Percentiles rank a stretch among this genome's conserved stretches.
Conservation (phyloP, 2,329 filamentous ascomycete genomes). For the Gremmenia infestans region DNA sequence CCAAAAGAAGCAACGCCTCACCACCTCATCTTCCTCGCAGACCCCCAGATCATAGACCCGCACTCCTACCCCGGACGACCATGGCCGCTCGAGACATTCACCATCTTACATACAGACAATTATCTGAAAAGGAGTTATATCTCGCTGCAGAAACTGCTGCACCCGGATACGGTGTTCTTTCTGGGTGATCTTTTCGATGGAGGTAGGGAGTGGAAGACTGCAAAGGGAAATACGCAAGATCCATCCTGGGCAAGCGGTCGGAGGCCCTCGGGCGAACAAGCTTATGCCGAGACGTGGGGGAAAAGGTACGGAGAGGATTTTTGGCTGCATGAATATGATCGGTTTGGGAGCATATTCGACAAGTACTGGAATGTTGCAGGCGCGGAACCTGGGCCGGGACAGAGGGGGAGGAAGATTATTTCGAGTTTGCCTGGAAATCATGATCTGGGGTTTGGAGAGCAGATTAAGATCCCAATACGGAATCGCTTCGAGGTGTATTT, state of each 20-base stretch:
- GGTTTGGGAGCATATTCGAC: slow-evolving; percentile 85
- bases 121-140: slow-evolving; percentile 81
- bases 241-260: slow-evolving; percentile 51
- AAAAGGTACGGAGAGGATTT: slow-evolving; percentile 73
- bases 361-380: slow-evolving; percentile 59
- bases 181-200: slow-evolving; percentile 94
- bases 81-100: slow-evolving; percentile 64
- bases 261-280: slow-evolving; percentile 47
- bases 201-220: slow-evolving; percentile 87
- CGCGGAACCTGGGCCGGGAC: slow-evolving; percentile 48
- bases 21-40: slow-evolving; percentile 62
- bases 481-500: slow-evolving; percentile 85
- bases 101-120: slow-evolving; percentile 75
- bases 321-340: slow-evolving; percentile 81
- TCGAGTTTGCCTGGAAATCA: slow-evolving; percentile 90
- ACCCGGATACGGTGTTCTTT: slow-evolving; percentile 87
- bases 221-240: slow-evolving; percentile 53
- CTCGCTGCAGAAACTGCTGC: slow-evolving; percentile 68
- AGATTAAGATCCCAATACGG: slow-evolving; percentile 74
- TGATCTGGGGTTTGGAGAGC: slow-evolving; percentile 84
- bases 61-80: slow-evolving; percentile 69
- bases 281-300: slow-evolving; percentile 60
- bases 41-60: slow-evolving; percentile 69
- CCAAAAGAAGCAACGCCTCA: slow-evolving; percentile 74
- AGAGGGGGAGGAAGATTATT: slow-evolving; percentile 71